A percentile compares a stretch with the other conserved stretches of the same genome.
Conservation (phyloP, 2,329 filamentous ascomycete genomes). For the Lachnellula arida region DNA sequence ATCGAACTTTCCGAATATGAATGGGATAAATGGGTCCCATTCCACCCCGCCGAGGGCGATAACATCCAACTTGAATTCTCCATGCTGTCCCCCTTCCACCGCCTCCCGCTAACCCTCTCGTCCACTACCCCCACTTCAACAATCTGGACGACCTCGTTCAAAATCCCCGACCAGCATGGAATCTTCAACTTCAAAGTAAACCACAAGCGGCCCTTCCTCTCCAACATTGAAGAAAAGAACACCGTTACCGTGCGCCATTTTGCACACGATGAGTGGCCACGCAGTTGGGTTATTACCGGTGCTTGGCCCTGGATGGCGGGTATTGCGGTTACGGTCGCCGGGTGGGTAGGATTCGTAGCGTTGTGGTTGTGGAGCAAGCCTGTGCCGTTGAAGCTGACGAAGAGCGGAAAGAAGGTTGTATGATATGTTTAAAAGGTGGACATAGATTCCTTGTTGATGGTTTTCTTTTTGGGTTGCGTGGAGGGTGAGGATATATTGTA, state of each 20-base stretch:
- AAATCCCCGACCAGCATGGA: conserved; percentile 90
- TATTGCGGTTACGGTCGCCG: conserved; percentile 75
- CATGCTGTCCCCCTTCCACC: conserved; percentile 98
- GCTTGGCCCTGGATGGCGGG: conserved; percentile 95
- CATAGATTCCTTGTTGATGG: background rate
- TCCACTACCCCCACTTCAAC: conserved; percentile 60
- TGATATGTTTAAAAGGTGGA: conserved; percentile 20
- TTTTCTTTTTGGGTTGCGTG: background rate
- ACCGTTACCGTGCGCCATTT: conserved; percentile 95
- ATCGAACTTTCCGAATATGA: conserved; percentile 86
- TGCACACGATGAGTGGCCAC: conserved; percentile 93
- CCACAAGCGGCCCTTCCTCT: conserved; percentile 93
- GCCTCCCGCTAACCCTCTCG: conserved; percentile 63
- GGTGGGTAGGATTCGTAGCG: conserved; percentile 79
- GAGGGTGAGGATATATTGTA: background rate
- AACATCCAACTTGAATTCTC: conserved; percentile 90
- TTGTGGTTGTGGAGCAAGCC: conserved; percentile 81
- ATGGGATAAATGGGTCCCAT: conserved; percentile 71
- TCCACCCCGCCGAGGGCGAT: conserved; percentile 64
- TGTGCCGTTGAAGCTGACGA: conserved; percentile 29
- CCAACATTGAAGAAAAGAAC: conserved; percentile 85
- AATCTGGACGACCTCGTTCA: conserved; percentile 71
- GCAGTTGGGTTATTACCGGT: conserved; percentile 82
- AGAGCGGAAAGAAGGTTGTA: conserved; percentile 38
- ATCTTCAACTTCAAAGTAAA: conserved; percentile 98